Base-by-base conservation (phyloP, 306 rosid species). In the Citrullus colocynthis region DNA sequence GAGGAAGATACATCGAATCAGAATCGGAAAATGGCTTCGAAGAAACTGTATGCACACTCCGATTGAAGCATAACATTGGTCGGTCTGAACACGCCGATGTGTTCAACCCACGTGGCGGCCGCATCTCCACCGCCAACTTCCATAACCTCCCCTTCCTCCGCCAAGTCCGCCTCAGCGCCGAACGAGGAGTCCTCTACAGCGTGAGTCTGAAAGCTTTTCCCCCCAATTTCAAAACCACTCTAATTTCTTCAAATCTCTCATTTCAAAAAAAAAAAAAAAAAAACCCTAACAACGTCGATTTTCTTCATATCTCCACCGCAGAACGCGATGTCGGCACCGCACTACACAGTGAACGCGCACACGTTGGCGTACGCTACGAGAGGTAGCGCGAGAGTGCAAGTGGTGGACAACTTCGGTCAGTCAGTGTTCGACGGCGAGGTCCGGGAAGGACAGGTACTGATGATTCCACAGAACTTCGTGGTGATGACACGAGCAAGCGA, bases 91-190 rank as follows among this genome's bases (percentile, higher is more conserved):
- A 39, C 37, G 86, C 86, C 13, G 83, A 83, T 41, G 36, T 80
- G 4, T 83, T 67, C 70, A 83, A 83, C 80, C 81, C 83, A n/a
- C 86, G 81, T 6, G 86, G 76, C 52, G 86, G 86, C 45, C 74
- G 74, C 24, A 15, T 70, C 75, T 76, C 80, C 74, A 73, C 76
- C 81, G 80, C 81, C 49, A 83, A 83, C 76, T 28, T 51, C 81
- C 54, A 69, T 17, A 80, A 69, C 48, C 78, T 83, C 60, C 86
- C 86, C 5, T 36, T 71, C 69, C 86, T 83, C 32, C 30, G 58
- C 44, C 76, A 54, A 63, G 41, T 83, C 70, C 81, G 59, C 36
- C 86, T 83, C 49, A 80, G 79, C 32, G 86, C 80, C 44, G 86
- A 80, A 66, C 67, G 78, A 70, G 86, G 86, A 60, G 83, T 83